Evolutionary conservation across 1,284 basidiomycete species (phyloP).

Genomic region (Rhizoctonia solani): DNA sequence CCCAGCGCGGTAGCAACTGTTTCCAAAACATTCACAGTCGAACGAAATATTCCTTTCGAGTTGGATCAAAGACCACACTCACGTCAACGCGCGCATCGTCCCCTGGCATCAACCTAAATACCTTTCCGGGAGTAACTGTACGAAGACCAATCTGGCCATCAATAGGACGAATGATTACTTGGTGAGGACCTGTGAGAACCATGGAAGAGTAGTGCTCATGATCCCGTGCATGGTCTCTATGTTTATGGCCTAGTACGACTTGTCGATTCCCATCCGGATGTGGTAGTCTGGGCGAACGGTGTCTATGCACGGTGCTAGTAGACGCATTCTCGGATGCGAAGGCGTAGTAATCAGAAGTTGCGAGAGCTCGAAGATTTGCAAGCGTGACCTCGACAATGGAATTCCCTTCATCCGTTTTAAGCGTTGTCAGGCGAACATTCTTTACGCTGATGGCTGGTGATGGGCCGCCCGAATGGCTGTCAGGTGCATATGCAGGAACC

Average conservation of each 20-base stretch:
- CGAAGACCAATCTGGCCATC: conserved; percentile 46
- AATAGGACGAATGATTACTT: neutral
- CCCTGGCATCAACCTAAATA: conserved; percentile 52
- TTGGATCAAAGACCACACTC: conserved; percentile 27
- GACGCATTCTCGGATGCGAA: neutral
- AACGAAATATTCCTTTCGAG: neutral
- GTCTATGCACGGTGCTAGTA: neutral
- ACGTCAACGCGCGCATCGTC: conserved; percentile 48
- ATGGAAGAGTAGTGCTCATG: conserved; percentile 44
- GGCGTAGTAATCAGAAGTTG: neutral
- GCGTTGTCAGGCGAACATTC: conserved; percentile 49
- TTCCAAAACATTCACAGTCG: neutral
- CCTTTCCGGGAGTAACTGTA: conserved; percentile 47
- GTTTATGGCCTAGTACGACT: neutral
- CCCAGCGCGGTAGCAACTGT: neutral
- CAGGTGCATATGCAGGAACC: conserved; percentile 36
- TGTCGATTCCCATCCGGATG: neutral
- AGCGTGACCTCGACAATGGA: conserved; percentile 55
- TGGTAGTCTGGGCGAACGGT: conserved; percentile 2
- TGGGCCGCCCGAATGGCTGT: conserved; percentile 19
- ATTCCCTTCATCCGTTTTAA: conserved; percentile 49
- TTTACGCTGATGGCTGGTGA: conserved; percentile 43
- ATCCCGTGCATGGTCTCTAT: conserved; percentile 44
- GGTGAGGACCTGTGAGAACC: conserved; percentile 40
- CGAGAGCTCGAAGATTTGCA: conserved; percentile 51